Conservation (phyloP, 192 early-diverging fungal genomes). For the Backusella parvicylindrica region DNA sequence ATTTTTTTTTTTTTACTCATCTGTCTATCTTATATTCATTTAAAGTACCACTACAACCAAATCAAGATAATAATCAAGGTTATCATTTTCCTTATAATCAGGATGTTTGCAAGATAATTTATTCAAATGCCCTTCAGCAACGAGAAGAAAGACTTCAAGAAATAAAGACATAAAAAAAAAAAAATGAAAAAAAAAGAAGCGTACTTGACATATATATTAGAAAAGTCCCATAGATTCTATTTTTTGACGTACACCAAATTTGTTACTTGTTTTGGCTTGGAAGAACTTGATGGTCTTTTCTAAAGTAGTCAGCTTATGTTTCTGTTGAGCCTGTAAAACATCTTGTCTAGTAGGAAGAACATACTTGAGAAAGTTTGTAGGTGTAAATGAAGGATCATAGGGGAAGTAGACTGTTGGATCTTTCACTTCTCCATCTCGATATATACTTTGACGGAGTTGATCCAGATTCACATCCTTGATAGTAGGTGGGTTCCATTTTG, state of each 20-base stretch:
- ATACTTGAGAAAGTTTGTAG: slow-evolving; percentile 56
- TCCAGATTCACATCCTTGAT: slow-evolving; percentile 43
- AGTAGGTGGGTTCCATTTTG: slow-evolving; percentile 73
- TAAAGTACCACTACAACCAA: not conserved
- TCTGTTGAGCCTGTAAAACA: slow-evolving; percentile 39
- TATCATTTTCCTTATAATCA: not conserved
- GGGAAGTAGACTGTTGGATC: slow-evolving; percentile 34
- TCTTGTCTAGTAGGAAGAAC: slow-evolving; percentile 63
- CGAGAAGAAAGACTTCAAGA: not conserved
- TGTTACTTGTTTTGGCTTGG: slow-evolving; percentile 44
- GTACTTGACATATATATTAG: no score
- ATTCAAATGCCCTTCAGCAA: not conserved
- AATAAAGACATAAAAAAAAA: not conserved
- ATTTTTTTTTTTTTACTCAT: not conserved
- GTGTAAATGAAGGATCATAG: slow-evolving; percentile 28
- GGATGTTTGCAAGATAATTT: not conserved
- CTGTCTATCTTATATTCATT: not conserved
- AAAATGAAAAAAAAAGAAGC: no score
- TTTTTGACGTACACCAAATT: slow-evolving; percentile 69
- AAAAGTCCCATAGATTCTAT: slow-evolving; percentile 41
- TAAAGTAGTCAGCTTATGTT: slow-evolving; percentile 11
- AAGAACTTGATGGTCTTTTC: slow-evolving; percentile 59
- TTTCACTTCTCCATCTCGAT: slow-evolving; percentile 26
- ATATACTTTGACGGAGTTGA: slow-evolving; percentile 50
- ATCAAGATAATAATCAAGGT: not conserved